Evolutionary conservation across 352 stramenopile genomes (phyloP), one percentile per base, ranked within the genome.

Genomic region (Phytopythium helicoides): DNA sequence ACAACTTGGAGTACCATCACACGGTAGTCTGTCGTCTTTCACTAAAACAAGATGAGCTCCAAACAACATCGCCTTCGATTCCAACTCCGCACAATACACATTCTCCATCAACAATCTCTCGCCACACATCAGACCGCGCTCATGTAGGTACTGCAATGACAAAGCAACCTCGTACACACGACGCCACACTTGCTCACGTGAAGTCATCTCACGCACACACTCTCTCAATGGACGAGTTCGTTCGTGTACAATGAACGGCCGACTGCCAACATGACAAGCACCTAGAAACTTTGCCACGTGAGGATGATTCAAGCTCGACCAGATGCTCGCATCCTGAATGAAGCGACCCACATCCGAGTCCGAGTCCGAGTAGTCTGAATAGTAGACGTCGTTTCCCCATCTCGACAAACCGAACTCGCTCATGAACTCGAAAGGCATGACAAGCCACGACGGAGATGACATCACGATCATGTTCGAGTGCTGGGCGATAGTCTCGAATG

Each of bases 61-160:
- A 16, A 49, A 19, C 8, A 49, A 28, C 8, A 48, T 8, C 42
- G 25, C 11, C 34, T 28, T 22, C 16, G 19, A 3, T n/a, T 49
- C 42, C 7, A 36, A 49, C 6, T 25, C 23, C 15, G 42, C 42
- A 23, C 42, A 49, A 21, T 36, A 22, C 23, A 35, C 42, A 16
- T 16, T 36, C 5, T 25, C 42, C 5, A 49, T 21, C 5, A 15
- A 22, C 41, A 48, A 3, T 33, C 28, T 5, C 15, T 35, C 2
- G 0, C 3, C 41, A 11, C 23, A 48, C 3, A 15, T 33, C 7
- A 48, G 41, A 19, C 41, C 41, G n/a, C 41, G 41, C 48, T 72
- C 64, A 9, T 72, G 64, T 2, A 72, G 35, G n/a, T 62, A 72
- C 22, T 60, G 64, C n/a, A 72, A 22, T 4, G 40, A 55, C 42